Evolutionary conservation across 306 rosid genomes (phyloP), one percentile per base, ranked within the genome.

Genomic region (Cicer pinnatifidum): DNA sequence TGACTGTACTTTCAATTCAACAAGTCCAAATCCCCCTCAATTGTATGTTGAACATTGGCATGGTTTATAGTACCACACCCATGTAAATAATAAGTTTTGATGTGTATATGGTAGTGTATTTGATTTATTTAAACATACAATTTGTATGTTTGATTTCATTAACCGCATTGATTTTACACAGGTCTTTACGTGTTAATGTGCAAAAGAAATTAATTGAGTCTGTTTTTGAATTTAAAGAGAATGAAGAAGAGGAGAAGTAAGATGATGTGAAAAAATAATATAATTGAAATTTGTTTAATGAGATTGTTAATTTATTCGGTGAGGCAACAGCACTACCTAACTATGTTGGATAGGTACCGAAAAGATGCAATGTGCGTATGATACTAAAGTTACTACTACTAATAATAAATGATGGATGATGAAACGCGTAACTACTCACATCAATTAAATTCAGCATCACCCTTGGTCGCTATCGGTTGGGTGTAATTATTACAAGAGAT

Each of bases 271-370:
- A 28, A 28, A 28, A 1, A 33, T 19, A 1, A 33, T 19, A 44
- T 15, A 77, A 70, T 43, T 66, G 72, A 17, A 61, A 43, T 62
- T 17, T 11, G 35, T 56, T 12, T 15, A 17, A 38, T 70, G 67
- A 44, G 37, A 40, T 59, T 41, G 35, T 11, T 52, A 48, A 73
- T 73, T 60, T 37, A 68, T 62, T 76, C 1, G 46, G 70, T 69
- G 80, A 80, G 80, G 79, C 81, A 77, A 76, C 86, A 78, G 54
- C 60, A 17, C 61, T 71, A 66, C 78, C 84, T 64, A 84, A 84
- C 81, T 50, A 58, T 47, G 78, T 23, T 75, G 40, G 58, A 20
- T 69, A 56, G 76, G 83, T 75, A 65, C 56, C 56, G 61, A 70
- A 83, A 58, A 75, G 78, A 70, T 69, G 83, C 54, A 78, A 51